Evolutionary conservation across 257 asterid genomes (phyloP), one percentile per base, ranked within the genome.

Genomic region (Primulina huaijiensis): DNA sequence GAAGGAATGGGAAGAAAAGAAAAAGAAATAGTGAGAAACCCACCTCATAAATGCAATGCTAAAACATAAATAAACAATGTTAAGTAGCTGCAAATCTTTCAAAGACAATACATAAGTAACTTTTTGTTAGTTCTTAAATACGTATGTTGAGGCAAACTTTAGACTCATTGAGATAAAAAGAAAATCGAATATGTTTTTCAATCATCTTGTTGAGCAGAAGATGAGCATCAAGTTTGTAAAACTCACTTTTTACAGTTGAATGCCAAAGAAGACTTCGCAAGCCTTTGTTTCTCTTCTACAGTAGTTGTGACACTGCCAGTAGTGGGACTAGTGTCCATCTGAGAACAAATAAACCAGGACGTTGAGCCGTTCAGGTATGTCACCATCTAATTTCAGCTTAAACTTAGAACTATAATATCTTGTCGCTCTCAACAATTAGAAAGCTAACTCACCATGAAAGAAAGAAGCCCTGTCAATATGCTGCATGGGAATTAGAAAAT

Each of bases 321-420:
- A 62, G 99, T 94, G 33, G 97, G 98, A 77, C 95, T 88, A 71
- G 68, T 82, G 81, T 91, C 99, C 96, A 88, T 89, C 98, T 91
- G 88, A 79, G 81, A 67, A 37, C 72, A 14, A 4, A 66, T 38
- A 65, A 19, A 70, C 68, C 50, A 46, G 58, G 61, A 75, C 66
- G 57, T 40, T 65, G 2, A 55, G 55, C 38, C 21, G 52, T 63
- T 59, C 55, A 34, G 27, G 33, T 6, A 10, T 57, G 30, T 12
- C 50, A 21, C 31, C 21, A 40, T 19, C 68, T 37, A 56, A 53
- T 35, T 62, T 74, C 20, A 23, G 64, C 23, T 33, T n/a, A 53
- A 74, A 59, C 30, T 19, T n/a, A 11, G 56, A 60, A 30, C 52
- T 14, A 50, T 25, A 60, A 37, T 64, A 20, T 21, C 12, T 29